Percentiles rank a stretch among this genome's conserved stretches.
These are phyloP conservation scores for Trypanosomatidae sp. DNA, from an alignment of 208 protist genomes.

Conservation along the genomic window DNA sequence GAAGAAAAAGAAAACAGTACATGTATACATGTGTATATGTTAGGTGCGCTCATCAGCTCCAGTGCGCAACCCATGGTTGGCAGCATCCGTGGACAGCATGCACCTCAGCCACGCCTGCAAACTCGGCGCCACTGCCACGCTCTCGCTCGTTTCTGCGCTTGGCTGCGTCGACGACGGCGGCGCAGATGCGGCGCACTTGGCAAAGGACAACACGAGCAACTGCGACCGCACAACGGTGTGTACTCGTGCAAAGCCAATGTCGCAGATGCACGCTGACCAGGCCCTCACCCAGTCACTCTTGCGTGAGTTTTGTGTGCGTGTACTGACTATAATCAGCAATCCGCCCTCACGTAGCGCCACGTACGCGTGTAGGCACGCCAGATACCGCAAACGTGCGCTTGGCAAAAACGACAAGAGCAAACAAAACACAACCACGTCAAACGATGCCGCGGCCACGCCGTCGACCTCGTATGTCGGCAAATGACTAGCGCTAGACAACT, in stretches of 20 bases:
- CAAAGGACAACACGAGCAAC: conserved; percentile 66
- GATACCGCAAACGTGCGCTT: conserved; percentile 49
- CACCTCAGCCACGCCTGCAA: conserved; percentile 16
- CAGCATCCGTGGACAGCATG: conserved; percentile 21
- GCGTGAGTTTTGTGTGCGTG: conserved; percentile 64
- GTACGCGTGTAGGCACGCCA: conserved; percentile 63
- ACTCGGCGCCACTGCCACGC: conserved; percentile 7
- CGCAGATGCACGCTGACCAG: conserved; percentile 38
- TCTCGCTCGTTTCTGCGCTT: conserved; percentile 4
- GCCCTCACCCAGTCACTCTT: conserved; percentile 38
- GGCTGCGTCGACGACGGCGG: too few species aligned
- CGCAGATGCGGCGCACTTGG: conserved; percentile 7
- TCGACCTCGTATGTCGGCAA: not conserved
- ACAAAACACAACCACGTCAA: conserved; percentile 71
- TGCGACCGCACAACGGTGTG: conserved; percentile 45
- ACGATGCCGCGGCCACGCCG: not conserved
- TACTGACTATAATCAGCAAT: conserved; percentile 71
- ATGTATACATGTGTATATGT: too few species aligned
- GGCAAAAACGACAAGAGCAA: conserved; percentile 80
- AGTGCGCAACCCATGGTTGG: conserved; percentile 30
- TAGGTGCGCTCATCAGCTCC: conserved; percentile 43
- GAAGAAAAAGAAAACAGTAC: too few species aligned
- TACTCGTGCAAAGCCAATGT: conserved; percentile 58
- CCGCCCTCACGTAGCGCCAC: conserved; percentile 53
- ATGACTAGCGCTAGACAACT: too few species aligned